Evolutionary conservation across 2,329 filamentous ascomycete species (phyloP).

Genomic region (Epichloe amarillans): DNA sequence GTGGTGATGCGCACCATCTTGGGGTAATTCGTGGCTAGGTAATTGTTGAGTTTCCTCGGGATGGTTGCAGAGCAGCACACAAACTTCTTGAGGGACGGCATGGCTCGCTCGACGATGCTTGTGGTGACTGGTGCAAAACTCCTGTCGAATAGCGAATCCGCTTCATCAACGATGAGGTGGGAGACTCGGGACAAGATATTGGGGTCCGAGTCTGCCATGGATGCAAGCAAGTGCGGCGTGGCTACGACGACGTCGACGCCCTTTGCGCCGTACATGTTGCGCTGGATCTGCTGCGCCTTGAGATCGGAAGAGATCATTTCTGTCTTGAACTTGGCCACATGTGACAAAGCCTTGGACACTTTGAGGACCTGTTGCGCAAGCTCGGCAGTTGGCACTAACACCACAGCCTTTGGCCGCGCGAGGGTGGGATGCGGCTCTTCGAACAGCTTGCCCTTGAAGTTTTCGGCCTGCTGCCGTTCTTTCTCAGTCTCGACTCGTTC

Average conservation of each 20-base stretch:
- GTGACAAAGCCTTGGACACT: constrained; percentile 70
- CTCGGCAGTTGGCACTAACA: constrained; percentile 86
- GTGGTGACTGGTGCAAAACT: constrained; percentile 79
- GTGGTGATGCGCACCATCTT: constrained; percentile 78
- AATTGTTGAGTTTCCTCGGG: constrained; percentile 74
- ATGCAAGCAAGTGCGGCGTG: constrained; percentile 79
- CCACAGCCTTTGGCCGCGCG: constrained; percentile 68
- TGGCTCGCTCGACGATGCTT: constrained; percentile 66
- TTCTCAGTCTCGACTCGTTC: constrained; percentile 41
- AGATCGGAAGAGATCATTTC: constrained; percentile 69
- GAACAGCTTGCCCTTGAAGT: constrained; percentile 48
- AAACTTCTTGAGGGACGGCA: constrained; percentile 72
- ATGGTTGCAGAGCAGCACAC: constrained; percentile 95
- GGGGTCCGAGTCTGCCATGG: constrained; percentile 78
- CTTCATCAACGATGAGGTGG: constrained; percentile 86
- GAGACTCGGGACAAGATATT: constrained; percentile 85
- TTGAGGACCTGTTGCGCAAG: constrained; percentile 76
- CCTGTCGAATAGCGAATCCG: constrained; percentile 87
- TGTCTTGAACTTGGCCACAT: constrained; percentile 76
- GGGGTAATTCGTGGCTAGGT: constrained; percentile 70
- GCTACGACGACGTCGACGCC: constrained; percentile 79
- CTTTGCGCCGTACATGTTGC: constrained; percentile 63
- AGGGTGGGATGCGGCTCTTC: constrained; percentile 59
- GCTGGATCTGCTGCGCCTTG: constrained; percentile 67
- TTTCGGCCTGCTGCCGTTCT: constrained; percentile 37